phyloP scores from a whole-genome alignment of 2,329 filamentous ascomycete species.

The Penicillium sp. region DNA sequence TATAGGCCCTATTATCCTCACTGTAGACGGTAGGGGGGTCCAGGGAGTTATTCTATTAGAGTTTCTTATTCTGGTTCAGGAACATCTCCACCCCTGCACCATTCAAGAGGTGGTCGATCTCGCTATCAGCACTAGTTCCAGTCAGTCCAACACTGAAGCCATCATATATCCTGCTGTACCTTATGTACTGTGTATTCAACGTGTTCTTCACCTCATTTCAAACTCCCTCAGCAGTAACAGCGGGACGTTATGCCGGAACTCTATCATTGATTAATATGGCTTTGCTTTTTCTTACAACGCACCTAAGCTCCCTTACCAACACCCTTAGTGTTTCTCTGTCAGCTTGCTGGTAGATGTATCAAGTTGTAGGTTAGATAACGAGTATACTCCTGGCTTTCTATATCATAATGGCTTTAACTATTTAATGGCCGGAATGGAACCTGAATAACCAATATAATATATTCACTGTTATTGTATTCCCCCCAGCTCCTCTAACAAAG shows the following conservation, averaged over 20 bases:
- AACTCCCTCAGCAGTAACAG: conserved; percentile 4
- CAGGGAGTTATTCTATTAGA: conserved; percentile 23
- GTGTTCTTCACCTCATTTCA: conserved; percentile 11
- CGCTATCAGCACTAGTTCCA: conserved; percentile 12
- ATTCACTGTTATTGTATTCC: conserved; percentile 10
- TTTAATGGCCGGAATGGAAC: conserved; percentile 5
- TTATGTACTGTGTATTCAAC: conserved; percentile 8
- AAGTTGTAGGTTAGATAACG: conserved; percentile 11
- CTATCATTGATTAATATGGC: conserved; percentile 13
- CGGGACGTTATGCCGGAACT: conserved; percentile 8
- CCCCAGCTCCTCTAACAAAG: not conserved
- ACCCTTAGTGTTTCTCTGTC: conserved; percentile 9
- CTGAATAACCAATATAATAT: conserved; percentile 7
- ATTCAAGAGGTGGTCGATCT: conserved; percentile 17
- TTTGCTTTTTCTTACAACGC: conserved; percentile 12
- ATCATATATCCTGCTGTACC: conserved; percentile 5
- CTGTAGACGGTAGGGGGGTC: conserved; percentile 27
- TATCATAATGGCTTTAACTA: conserved; percentile 7
- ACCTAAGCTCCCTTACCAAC: conserved; percentile 12
- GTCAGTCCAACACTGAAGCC: conserved; percentile 5
- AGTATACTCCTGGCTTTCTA: conserved; percentile 6
- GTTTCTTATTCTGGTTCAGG: conserved; percentile 14
- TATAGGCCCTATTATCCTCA: conserved; percentile 24
- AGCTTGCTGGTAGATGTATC: conserved; percentile 10
- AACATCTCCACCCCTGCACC: conserved; percentile 8